Percentiles rank a stretch among this genome's conserved stretches.
These are phyloP conservation scores for Plenodomus lindquistii DNA, from an alignment of 2,329 filamentous ascomycete species.

Conservation along the genomic window DNA sequence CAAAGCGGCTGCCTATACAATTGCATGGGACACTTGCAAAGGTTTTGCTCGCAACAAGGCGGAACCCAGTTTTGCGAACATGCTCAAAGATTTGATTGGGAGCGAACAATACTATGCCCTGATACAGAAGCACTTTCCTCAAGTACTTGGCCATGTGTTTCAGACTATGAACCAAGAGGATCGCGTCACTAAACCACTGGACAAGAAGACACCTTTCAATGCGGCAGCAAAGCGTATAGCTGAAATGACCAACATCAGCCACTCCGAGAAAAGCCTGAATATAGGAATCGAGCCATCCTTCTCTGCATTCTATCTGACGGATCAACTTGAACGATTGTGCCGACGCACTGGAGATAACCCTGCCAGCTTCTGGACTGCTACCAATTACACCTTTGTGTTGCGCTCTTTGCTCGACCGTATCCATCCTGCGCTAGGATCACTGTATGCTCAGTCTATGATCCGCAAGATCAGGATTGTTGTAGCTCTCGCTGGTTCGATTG, in stretches of 20 bases:
- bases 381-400: constrained; percentile 72
- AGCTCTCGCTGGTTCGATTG: constrained; percentile 72
- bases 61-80: constrained; percentile 63
- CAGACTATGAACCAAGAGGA: constrained; percentile 60
- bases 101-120: constrained; percentile 65
- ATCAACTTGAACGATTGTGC: constrained; percentile 79
- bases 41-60: constrained; percentile 43
- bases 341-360: constrained; percentile 66
- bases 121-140: constrained; percentile 71
- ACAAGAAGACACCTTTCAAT: constrained; percentile 63
- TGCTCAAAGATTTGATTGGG: constrained; percentile 71
- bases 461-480: constrained; percentile 84
- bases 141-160: constrained; percentile 77
- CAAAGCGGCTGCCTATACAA: constrained; percentile 79
- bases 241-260: constrained; percentile 70
- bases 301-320: constrained; percentile 73
- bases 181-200: constrained; percentile 45
- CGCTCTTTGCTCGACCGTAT: constrained; percentile 80
- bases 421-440: constrained; percentile 78
- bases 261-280: constrained; percentile 68
- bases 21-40: constrained; percentile 71
- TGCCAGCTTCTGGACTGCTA: constrained; percentile 72
- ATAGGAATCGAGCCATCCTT: constrained; percentile 87
- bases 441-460: constrained; percentile 84
- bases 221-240: constrained; percentile 67